Evolutionary conservation across 2,329 filamentous ascomycete species (phyloP).

Genomic region (Curvularia eragrostidis): DNA sequence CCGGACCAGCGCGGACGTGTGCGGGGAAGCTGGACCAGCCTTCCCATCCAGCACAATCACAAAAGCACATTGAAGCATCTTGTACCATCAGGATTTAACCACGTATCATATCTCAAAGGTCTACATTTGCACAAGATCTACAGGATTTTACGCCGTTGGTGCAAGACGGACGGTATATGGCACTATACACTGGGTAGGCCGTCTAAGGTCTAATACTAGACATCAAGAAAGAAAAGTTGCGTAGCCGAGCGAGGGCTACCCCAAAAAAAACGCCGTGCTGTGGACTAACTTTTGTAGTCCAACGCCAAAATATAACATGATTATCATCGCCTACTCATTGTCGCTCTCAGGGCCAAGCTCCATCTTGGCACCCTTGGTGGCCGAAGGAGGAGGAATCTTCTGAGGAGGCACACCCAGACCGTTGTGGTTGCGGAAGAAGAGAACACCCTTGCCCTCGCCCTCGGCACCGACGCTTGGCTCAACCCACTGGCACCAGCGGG

Average conservation of each 20-base stretch:
- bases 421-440: constrained; percentile 97
- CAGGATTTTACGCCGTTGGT: constrained; percentile 15
- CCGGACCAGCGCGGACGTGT: constrained; percentile 12
- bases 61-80: background rate
- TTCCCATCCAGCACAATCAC: constrained; percentile 3
- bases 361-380: constrained; percentile 47
- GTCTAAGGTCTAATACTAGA: constrained; percentile 26
- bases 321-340: constrained; percentile 34
- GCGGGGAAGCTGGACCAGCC: constrained; percentile 10
- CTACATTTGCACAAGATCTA: constrained; percentile 18
- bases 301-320: constrained; percentile 29
- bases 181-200: constrained; percentile 13
- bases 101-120: constrained; percentile 6
- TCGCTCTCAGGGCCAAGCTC: constrained; percentile 42
- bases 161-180: constrained; percentile 18
- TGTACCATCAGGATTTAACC: constrained; percentile 1
- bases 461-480: constrained; percentile 84
- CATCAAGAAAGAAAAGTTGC: constrained; percentile 21
- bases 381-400: constrained; percentile 29
- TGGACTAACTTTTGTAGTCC: constrained; percentile 19
- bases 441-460: constrained; percentile 80
- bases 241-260: constrained; percentile 12
- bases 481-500: constrained; percentile 94
- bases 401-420: constrained; percentile 69
- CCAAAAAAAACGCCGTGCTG: constrained; percentile 30